A percentile compares a stretch with the other conserved stretches of the same genome.
phyloP scores from a whole-genome alignment of 1,284 basidiomycete species.

The Moesziomyces aphidis region DNA sequence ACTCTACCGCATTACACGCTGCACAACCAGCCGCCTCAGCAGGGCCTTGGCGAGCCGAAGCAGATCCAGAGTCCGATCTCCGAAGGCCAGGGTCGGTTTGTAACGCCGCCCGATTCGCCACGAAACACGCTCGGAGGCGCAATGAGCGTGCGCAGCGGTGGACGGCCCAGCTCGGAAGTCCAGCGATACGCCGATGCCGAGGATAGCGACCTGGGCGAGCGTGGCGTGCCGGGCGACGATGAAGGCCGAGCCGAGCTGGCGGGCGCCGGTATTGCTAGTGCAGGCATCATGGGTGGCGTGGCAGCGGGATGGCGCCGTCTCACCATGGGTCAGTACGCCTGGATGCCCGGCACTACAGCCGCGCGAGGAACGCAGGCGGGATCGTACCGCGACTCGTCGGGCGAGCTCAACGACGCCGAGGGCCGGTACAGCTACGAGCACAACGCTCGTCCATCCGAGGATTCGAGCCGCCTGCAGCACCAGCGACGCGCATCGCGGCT shows the following conservation, averaged over 20 bases:
- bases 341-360: slow-evolving; percentile 26
- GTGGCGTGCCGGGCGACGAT: background rate
- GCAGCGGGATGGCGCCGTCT: slow-evolving; percentile 51
- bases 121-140: slow-evolving; percentile 12
- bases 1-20: slow-evolving; percentile 24
- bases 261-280: slow-evolving; percentile 27
- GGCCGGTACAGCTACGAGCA: slow-evolving; percentile 20
- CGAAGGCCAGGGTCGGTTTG: slow-evolving; percentile 15
- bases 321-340: slow-evolving; percentile 51
- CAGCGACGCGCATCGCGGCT: slow-evolving; percentile 15
- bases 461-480: slow-evolving; percentile 23
- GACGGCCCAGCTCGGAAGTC: slow-evolving; percentile 11
- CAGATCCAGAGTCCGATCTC: slow-evolving; percentile 9
- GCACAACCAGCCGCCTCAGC: slow-evolving; percentile 8
- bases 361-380: slow-evolving; percentile 9
- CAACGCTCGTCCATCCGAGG: slow-evolving; percentile 18
- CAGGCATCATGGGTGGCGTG: slow-evolving; percentile 47
- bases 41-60: slow-evolving; percentile 7
- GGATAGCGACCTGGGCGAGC: slow-evolving; percentile 9
- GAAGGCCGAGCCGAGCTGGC: slow-evolving; percentile 3
- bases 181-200: slow-evolving; percentile 1
- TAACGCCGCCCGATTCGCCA: slow-evolving; percentile 32
- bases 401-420: slow-evolving; percentile 28
- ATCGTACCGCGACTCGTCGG: slow-evolving; percentile 19
- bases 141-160: background rate